A percentile compares a stretch with the other conserved stretches of the same genome.
These are phyloP conservation scores for Aspergillus sp. DNA, from an alignment of 2,329 filamentous ascomycete species.

Conservation along the genomic window DNA sequence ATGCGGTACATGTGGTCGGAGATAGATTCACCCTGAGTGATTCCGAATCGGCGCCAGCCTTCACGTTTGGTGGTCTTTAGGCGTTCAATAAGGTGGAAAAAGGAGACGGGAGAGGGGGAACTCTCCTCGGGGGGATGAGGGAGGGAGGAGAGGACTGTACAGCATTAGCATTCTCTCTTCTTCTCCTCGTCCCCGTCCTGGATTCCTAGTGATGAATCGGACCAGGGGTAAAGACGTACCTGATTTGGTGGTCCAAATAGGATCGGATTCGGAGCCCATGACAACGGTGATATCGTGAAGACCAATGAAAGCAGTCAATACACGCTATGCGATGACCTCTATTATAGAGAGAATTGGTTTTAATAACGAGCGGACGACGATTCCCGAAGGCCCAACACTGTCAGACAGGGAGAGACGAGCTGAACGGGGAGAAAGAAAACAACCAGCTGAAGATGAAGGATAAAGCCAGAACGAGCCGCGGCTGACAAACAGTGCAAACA, in stretches of 20 bases:
- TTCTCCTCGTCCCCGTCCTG: too few relatives aligned
- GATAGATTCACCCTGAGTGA: conserved; percentile 73
- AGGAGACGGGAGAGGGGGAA: conserved; percentile 68
- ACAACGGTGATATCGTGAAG: neutral
- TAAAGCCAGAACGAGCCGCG: too few relatives aligned
- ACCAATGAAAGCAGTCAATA: too few relatives aligned
- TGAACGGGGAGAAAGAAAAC: conserved; percentile 1
- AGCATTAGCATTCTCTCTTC: too few relatives aligned
- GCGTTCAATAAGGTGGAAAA: conserved; percentile 89
- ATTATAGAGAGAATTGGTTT: neutral
- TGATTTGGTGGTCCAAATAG: conserved; percentile 29
- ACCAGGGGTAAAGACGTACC: conserved; percentile 14
- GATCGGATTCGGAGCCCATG: conserved; percentile 24
- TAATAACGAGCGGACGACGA: neutral
- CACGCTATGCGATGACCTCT: too few relatives aligned
- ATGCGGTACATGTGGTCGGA: conserved; percentile 99
- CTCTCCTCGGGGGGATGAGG: conserved; percentile 52
- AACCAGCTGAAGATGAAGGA: too few relatives aligned
- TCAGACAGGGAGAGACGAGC: conserved; percentile 3
- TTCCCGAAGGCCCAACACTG: neutral
- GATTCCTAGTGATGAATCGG: too few relatives aligned
- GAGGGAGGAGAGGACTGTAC: conserved; percentile 56
- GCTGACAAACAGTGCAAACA: conserved; percentile 19
- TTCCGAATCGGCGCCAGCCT: conserved; percentile 85
- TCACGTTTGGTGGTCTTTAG: conserved; percentile 95